These are phyloP conservation scores for Umbelopsis sp. DNA, from an alignment of 192 early-diverging fungal species.

Conservation along the genomic window DNA sequence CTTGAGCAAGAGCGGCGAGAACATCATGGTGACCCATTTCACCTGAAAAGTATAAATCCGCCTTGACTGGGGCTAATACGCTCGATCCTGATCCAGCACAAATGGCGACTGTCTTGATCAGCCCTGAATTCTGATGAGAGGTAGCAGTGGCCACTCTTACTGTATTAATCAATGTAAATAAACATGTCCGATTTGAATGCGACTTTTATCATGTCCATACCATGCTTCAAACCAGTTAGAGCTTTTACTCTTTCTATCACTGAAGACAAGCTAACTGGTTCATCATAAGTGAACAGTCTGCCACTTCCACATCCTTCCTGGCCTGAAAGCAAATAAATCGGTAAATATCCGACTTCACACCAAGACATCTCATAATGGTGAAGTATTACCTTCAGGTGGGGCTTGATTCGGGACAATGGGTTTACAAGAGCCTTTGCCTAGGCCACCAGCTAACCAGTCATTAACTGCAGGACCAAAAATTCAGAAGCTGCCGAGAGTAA, in stretches of 20 bases:
- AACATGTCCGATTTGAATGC: not conserved
- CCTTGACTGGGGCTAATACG: slow-evolving; percentile 56
- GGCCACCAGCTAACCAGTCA: slow-evolving; percentile 86
- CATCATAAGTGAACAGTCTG: slow-evolving; percentile 58
- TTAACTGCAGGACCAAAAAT: slow-evolving; percentile 55
- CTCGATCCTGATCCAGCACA: slow-evolving; percentile 90
- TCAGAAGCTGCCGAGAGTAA: not conserved
- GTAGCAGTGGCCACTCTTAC: slow-evolving; percentile 76
- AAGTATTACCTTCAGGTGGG: slow-evolving; percentile 53
- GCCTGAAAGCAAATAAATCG: slow-evolving; percentile 27
- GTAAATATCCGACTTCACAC: not conserved
- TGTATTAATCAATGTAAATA: slow-evolving; percentile 27
- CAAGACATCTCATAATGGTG: not conserved
- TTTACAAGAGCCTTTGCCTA: slow-evolving; percentile 49
- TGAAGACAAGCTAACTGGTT: slow-evolving; percentile 51
- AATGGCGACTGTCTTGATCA: slow-evolving; percentile 80
- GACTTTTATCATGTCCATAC: slow-evolving; percentile 36
- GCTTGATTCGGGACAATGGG: slow-evolving; percentile 46
- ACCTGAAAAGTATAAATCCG: slow-evolving; percentile 89
- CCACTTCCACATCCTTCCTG: slow-evolving; percentile 65
- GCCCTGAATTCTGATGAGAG: slow-evolving; percentile 41
- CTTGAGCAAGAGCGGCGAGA: slow-evolving; percentile 75
- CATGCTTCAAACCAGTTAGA: slow-evolving; percentile 66
- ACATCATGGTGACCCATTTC: slow-evolving; percentile 97
- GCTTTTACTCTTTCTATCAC: slow-evolving; percentile 66